These are phyloP conservation scores for Ceriops tagal DNA, from an alignment of 345 rosid species.

Conservation along the genomic window DNA sequence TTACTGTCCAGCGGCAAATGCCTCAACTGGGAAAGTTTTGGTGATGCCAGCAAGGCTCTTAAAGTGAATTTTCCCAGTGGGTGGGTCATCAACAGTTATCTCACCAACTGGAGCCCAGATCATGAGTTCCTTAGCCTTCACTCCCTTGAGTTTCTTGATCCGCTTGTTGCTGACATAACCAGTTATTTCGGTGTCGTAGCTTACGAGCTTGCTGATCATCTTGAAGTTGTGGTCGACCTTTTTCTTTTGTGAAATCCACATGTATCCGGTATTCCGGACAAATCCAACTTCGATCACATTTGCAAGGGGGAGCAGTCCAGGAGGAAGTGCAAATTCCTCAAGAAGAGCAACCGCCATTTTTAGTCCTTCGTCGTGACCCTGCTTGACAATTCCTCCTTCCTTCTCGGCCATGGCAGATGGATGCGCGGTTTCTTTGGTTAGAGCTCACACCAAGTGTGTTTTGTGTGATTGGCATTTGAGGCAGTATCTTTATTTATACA, in stretches of 20 bases:
- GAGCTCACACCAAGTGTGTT: not conserved
- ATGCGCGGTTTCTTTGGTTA: not conserved
- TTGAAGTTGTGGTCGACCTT: slow-evolving; percentile 54
- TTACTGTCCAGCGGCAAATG: slow-evolving; percentile 51
- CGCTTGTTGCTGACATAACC: slow-evolving; percentile 37
- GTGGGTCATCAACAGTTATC: slow-evolving; percentile 39
- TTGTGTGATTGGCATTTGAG: slow-evolving; percentile 3
- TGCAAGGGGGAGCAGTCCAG: slow-evolving; percentile 55
- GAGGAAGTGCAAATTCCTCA: slow-evolving; percentile 53
- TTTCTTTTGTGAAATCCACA: slow-evolving; percentile 59
- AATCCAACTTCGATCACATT: slow-evolving; percentile 54
- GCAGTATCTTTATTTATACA: slow-evolving; percentile 22
- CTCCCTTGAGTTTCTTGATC: slow-evolving; percentile 60
- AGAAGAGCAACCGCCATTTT: slow-evolving; percentile 39
- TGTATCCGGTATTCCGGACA: slow-evolving; percentile 41
- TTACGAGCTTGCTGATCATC: slow-evolving; percentile 51
- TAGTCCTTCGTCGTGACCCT: slow-evolving; percentile 44
- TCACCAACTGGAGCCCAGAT: slow-evolving; percentile 50
- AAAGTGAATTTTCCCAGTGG: slow-evolving; percentile 51
- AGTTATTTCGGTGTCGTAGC: slow-evolving; percentile 41
- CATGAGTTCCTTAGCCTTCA: slow-evolving; percentile 57
- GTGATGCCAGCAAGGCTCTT: slow-evolving; percentile 56
- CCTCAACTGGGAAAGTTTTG: slow-evolving; percentile 54
- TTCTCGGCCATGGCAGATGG: slow-evolving; percentile 38
- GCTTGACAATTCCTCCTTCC: slow-evolving; percentile 43